Conservation (phyloP, 495 filamentous ascomycete genomes). For the Corynascus novoguineensis region DNA sequence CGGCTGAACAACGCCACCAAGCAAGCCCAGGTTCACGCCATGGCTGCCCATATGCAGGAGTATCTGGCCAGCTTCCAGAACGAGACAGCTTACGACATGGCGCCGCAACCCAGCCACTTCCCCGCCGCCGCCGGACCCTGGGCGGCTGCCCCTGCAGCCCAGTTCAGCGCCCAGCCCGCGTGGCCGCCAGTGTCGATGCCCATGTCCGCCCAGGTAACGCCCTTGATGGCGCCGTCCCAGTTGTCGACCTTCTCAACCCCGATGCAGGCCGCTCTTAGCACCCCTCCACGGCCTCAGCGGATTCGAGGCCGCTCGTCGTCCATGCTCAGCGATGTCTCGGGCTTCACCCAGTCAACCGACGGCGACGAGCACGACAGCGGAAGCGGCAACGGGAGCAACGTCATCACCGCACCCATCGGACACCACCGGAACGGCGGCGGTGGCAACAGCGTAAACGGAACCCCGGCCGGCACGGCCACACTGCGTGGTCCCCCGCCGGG, state of each 20-base stretch:
- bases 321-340: conserved; percentile 62
- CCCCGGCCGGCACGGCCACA: conserved; percentile 10
- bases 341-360: conserved; percentile 56
- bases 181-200: conserved; percentile 30
- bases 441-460: not conserved
- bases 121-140: conserved; percentile 19
- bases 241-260: conserved; percentile 23
- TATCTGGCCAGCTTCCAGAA: conserved; percentile 37
- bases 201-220: conserved; percentile 7
- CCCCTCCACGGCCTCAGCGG: conserved; percentile 25
- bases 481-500: conserved; percentile 29
- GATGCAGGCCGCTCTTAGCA: conserved; percentile 14
- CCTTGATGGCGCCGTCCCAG: conserved; percentile 20
- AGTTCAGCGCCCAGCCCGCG: conserved; percentile 16
- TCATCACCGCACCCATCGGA: conserved; percentile 12
- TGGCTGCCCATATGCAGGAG: conserved; percentile 37
- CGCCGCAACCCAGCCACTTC: conserved; percentile 19
- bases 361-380: conserved; percentile 25
- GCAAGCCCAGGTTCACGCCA: conserved; percentile 36
- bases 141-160: conserved; percentile 14
- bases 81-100: conserved; percentile 24
- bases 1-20: conserved; percentile 37
- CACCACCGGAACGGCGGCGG: not conserved
- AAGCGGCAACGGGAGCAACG: not conserved
- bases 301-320: conserved; percentile 56